A percentile compares a stretch with the other conserved stretches of the same genome.
Evolutionary conservation across 805 yeast species (phyloP).

Genomic region (Zygoascus tannicola): DNA sequence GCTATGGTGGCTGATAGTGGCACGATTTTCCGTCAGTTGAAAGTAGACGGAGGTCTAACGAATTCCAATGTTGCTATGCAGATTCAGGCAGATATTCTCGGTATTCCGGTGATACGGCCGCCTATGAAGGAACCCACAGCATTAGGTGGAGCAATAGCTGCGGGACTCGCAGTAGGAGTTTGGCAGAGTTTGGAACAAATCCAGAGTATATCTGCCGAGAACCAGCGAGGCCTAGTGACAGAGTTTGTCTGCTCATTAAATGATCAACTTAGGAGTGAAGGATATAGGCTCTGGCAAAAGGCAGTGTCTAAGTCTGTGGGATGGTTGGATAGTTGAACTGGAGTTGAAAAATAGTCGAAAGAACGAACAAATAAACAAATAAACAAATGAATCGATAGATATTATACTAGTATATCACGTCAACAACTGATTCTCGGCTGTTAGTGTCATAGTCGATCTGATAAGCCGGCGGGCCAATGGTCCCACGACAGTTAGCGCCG

Average conservation of each 20-base stretch:
- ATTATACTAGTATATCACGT: no score
- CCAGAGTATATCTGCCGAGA: conserved; percentile 13
- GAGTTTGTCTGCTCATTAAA: conserved; percentile 35
- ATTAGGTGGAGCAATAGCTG: conserved; percentile 92
- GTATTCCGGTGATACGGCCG: conserved; percentile 77
- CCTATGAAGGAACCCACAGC: conserved; percentile 87
- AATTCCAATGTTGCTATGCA: conserved; percentile 86
- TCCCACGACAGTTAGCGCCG: no score
- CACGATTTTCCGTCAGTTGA: conserved; percentile 37
- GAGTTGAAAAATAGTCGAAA: not conserved
- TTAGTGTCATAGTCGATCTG: no score
- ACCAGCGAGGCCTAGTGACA: conserved; percentile 8
- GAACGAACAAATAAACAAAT: not conserved
- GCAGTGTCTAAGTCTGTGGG: conserved; percentile 76
- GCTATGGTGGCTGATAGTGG: conserved; percentile 87
- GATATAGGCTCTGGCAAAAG: conserved; percentile 72
- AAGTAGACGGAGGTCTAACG: conserved; percentile 93
- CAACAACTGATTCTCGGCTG: no score
- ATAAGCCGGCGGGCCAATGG: no score
- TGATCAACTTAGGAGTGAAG: conserved; percentile 47
- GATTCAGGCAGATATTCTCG: conserved; percentile 85
- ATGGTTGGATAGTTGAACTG: conserved; percentile 42
- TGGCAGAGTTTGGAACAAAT: conserved; percentile 76
- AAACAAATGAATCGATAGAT: not conserved
- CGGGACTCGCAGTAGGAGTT: conserved; percentile 64